Evolutionary conservation across 2,329 filamentous ascomycete species (phyloP), one percentile per base, ranked within the genome.

Genomic region (Diplocarpon mali): DNA sequence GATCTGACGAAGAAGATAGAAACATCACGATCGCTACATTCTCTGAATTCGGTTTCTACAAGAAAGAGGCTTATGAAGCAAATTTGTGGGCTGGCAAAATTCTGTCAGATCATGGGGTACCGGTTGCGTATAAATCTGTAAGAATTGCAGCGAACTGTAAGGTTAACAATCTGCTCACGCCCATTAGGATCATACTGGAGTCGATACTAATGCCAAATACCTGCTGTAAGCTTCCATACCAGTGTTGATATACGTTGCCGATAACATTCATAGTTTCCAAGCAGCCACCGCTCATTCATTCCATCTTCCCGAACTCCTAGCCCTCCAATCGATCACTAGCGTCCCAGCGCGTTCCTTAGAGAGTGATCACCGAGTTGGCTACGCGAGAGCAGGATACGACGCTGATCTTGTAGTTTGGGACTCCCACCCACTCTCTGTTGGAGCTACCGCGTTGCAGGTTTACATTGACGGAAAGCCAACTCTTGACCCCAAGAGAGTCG

Each of bases 321-420:
- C 68, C 14, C 48, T 71, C 12, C 63, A 66, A 41, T 62, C 67
- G 3, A 64, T 72, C 5, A 71, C 68, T 0, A 69, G 67, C 3
- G 59, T 69, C 1, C 69, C 69, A 3, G 69, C 69, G 4, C 62
- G 59, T 10, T 65, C 67, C 2, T 54, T 71, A 1, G 64, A 67
- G 29, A 59, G 69, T 20, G 63, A 64, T 36, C 58, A 68, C 46
- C 64, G 69, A 1, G 62, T 72, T 2, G 70, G 70, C 2, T 70
- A 66, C 46, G 59, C 60, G 8, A 62, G 63, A 12, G 53, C 64
- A 3, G 68, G 69, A 3, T 72, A 69, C 45, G 70, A 73, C 53
- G 70, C 69, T 12, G 70, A 73, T 45, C 52, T 73, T 27, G 70
- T 70, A 4, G 60, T 72, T 4, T 72, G 69, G 69, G 65, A 72